Percentiles rank a stretch among this genome's conserved stretches.
These are phyloP conservation scores for Blastobotrys proliferans DNA, from an alignment of 1,139 yeast genomes.

Conservation along the genomic window DNA sequence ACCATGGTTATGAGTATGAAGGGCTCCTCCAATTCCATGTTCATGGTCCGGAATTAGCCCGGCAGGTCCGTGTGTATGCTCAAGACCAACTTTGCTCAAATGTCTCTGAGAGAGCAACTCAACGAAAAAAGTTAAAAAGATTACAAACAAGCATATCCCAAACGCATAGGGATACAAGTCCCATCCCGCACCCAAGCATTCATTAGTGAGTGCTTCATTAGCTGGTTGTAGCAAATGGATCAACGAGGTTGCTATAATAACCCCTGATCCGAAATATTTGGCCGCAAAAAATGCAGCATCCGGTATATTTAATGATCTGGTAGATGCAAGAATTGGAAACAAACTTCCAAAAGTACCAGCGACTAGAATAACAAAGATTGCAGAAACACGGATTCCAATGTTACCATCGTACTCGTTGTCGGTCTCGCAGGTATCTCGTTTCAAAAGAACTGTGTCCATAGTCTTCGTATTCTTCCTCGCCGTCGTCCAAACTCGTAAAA, in stretches of 20 bases:
- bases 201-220: slow-evolving; percentile 46
- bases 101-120: slow-evolving; percentile 30
- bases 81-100: slow-evolving; percentile 25
- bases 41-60: slow-evolving; percentile 16
- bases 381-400: slow-evolving; percentile 64
- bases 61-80: slow-evolving; percentile 29
- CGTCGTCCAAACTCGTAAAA: no score
- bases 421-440: slow-evolving; percentile 17
- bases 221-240: slow-evolving; percentile 84
- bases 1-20: background rate
- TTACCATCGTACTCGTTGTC: slow-evolving; percentile 44
- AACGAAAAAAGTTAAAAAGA: slow-evolving; percentile 33
- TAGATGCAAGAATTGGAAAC: slow-evolving; percentile 37
- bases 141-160: slow-evolving; percentile 49
- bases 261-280: slow-evolving; percentile 89
- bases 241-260: slow-evolving; percentile 83
- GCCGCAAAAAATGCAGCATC: slow-evolving; percentile 61
- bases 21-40: background rate
- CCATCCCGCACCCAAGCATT: slow-evolving; percentile 56
- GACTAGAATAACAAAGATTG: slow-evolving; percentile 64
- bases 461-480: background rate
- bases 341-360: slow-evolving; percentile 55
- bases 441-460: slow-evolving; percentile 1
- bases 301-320: slow-evolving; percentile 41
- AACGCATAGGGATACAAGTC: slow-evolving; percentile 59